Base-by-base conservation (phyloP, 2,329 filamentous ascomycete genomes). In the Arachnomyces sp. region DNA sequence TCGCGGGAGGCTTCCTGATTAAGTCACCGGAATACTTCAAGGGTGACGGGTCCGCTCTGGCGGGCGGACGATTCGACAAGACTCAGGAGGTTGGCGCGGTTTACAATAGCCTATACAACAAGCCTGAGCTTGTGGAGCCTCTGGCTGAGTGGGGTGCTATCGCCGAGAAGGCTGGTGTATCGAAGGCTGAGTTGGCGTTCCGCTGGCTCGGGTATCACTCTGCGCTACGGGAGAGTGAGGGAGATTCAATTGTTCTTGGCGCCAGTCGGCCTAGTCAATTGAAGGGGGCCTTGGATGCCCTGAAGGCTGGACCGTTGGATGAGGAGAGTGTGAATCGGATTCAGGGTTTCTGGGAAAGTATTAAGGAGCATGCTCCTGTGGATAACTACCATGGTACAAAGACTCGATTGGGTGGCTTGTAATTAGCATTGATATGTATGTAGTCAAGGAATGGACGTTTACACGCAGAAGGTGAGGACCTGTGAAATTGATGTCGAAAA, bases 281-380 rank as follows among this genome's bases (percentile, higher is more conserved):
- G 11, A 40, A 43, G 16, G 32, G 51, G 33, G 52, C 52, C 3
- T 17, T 56, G n/a, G 41, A 14, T 14, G 36, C 71, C 45, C 56
- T 81, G 20, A 75, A 80, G 34, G 48, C 55, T 34, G 58, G 58
- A 2, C 52, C 56, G n/a, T 48, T 60, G 11, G 39, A 44, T 9
- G 42, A 49, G 15, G 44, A 51, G 7, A 45, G 53, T 12, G 44
- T 38, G 12, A 40, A 48, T 30, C 38, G 40, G 31, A 51, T 60
- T 32, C 46, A 57, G 28, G 48, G 49, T 16, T 31, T 60, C 11
- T 60, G 57, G 56, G 46, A 53, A 32, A 31, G 44, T 36, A 49
- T 57, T 32, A 51, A 57, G 44, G 48, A 52, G 20, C 50, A 59
- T 25, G 45, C 55, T 8, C 50, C 52, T 7, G 18, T 56, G 31